Percentiles rank a stretch among this genome's conserved stretches.
Evolutionary conservation across 2,329 filamentous ascomycete species (phyloP).

Genomic region (Claviceps purpurea): DNA sequence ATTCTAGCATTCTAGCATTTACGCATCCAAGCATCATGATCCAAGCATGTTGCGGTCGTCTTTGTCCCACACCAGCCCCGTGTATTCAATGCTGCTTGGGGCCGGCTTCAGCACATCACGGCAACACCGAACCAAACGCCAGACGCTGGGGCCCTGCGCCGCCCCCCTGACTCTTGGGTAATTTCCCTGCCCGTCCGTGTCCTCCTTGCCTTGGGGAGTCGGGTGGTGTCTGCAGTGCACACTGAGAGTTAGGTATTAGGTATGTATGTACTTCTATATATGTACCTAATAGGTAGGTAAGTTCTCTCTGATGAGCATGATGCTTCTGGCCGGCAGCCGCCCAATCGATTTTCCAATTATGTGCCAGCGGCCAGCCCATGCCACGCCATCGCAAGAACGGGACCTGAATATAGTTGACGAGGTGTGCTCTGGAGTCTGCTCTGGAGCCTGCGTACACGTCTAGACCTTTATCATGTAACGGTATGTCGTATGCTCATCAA

Average conservation of each 20-base stretch:
- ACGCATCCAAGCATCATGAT: too few species aligned
- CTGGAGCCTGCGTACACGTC: neutral
- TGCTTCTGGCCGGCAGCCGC: neutral
- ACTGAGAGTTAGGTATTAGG: neutral
- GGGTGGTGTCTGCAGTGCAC: neutral
- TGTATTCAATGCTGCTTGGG: slow-evolving; percentile 1
- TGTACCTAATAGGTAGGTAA: too few species aligned
- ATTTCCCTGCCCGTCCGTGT: slow-evolving; percentile 5
- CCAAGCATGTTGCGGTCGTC: neutral
- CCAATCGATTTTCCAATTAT: neutral
- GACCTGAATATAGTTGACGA: neutral
- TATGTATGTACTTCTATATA: neutral
- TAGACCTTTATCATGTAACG: neutral
- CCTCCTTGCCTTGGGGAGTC: neutral
- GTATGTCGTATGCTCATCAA: neutral
- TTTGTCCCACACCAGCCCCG: slow-evolving; percentile 7
- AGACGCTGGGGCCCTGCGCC: slow-evolving; percentile 5
- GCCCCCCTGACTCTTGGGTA: slow-evolving; percentile 1
- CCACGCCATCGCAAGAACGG: too few species aligned
- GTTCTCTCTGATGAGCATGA: neutral
- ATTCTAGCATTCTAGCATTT: neutral
- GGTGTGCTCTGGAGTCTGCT: neutral
- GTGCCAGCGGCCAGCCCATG: neutral
- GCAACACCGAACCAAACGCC: neutral
- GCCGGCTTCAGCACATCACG: slow-evolving; percentile 3